Conservation (phyloP, 306 rosid genomes). For the Mimosa bimucronata region DNA sequence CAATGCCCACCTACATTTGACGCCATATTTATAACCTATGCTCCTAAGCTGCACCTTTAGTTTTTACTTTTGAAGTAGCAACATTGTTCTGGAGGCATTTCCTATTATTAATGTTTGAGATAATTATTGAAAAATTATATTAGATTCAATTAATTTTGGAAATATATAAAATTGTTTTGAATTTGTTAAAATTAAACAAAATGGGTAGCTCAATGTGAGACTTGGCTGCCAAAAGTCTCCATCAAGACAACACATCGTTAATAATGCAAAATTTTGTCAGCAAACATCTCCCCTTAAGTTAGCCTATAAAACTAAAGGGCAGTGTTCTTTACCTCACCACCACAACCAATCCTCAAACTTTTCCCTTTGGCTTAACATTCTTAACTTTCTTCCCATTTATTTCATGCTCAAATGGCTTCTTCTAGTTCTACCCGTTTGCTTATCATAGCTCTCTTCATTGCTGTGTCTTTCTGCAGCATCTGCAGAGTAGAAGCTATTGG, state of each 20-base stretch:
- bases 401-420: slow-evolving; percentile 26
- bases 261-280: background rate
- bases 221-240: no score
- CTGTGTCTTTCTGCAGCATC: slow-evolving; percentile 18
- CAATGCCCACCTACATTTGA: slow-evolving; percentile 41
- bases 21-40: slow-evolving; percentile 32
- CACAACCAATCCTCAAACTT: background rate
- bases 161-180: background rate
- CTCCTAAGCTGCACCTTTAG: background rate
- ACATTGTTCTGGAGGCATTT: background rate
- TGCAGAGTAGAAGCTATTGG: slow-evolving; percentile 18
- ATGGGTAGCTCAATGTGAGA: no score
- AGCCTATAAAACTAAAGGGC: slow-evolving; percentile 24
- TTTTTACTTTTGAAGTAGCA: background rate
- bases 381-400: background rate
- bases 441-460: slow-evolving; percentile 29
- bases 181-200: no score
- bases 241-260: background rate
- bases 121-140: background rate
- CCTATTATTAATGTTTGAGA: background rate
- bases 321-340: slow-evolving; percentile 12
- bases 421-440: background rate
- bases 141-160: background rate
- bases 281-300: background rate
- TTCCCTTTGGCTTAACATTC: background rate